Conservation (phyloP, 371 early-diverging fungal genomes). For the Amoeboaphelidium protococcarum region DNA sequence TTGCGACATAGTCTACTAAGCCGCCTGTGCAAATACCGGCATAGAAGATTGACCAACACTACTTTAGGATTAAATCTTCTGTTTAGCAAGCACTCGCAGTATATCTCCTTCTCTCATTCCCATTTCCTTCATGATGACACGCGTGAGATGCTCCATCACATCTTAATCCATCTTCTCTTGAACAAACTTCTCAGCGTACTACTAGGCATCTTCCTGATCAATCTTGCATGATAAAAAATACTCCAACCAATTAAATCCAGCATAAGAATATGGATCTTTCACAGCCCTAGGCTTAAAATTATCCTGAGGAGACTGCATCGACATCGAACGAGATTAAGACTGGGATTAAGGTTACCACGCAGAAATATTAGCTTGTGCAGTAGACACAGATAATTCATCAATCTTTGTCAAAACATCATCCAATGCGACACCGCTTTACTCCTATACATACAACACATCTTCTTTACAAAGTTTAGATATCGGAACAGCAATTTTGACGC, state of each 20-base stretch:
- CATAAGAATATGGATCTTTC: conserved; percentile 4
- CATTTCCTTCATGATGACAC: conserved; percentile 38
- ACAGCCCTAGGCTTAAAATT: conserved; percentile 1
- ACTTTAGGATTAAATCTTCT: conserved; percentile 14
- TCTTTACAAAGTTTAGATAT: conserved; percentile 48
- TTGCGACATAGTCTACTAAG: conserved; percentile 4
- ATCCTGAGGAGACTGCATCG: conserved; percentile 6
- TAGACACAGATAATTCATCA: neutral
- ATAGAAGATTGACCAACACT: conserved; percentile 10
- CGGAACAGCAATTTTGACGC: conserved; percentile 75
- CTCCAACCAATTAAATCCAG: conserved; percentile 64
- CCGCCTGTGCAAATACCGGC: neutral
- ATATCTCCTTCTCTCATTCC: conserved; percentile 61
- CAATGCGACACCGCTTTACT: conserved; percentile 9
- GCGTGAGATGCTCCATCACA: conserved; percentile 36
- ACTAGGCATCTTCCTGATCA: conserved; percentile 33
- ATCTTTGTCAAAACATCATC: conserved; percentile 1
- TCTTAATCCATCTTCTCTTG: conserved; percentile 50
- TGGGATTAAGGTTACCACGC: neutral
- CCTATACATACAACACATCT: conserved; percentile 24
- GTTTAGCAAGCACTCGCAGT: conserved; percentile 24
- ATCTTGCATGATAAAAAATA: conserved; percentile 52
- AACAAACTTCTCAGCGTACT: conserved; percentile 51
- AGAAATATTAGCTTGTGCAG: conserved; percentile 1
- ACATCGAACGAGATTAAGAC: conserved; percentile 1